These are phyloP conservation scores for Blastobotrys petasosporus DNA, from an alignment of 1,139 yeast genomes.

Conservation along the genomic window DNA sequence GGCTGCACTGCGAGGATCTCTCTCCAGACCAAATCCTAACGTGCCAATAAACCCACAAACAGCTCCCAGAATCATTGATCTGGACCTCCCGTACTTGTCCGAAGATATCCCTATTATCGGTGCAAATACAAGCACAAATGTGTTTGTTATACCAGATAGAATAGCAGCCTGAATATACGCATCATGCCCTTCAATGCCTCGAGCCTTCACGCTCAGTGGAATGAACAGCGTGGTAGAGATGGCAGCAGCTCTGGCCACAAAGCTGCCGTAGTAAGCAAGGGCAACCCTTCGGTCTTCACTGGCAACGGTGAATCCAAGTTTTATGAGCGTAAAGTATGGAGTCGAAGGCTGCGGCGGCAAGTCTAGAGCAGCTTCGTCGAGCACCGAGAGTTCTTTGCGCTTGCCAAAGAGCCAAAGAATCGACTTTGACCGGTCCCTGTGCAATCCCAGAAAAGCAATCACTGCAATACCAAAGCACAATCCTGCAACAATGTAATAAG, in stretches of 20 bases:
- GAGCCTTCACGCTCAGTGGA: conserved; percentile 57
- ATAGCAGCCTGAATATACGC: conserved; percentile 64
- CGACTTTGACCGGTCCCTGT: conserved; percentile 39
- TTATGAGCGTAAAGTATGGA: conserved; percentile 39
- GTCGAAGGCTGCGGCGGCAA: conserved; percentile 14
- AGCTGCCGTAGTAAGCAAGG: conserved; percentile 56
- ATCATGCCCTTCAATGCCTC: conserved; percentile 39
- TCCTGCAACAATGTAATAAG: conserved; percentile 47
- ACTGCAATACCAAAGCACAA: conserved; percentile 40
- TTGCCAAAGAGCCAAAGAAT: conserved; percentile 27
- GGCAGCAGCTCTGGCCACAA: conserved; percentile 60
- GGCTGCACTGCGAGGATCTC: conserved; percentile 32
- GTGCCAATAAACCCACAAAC: conserved; percentile 37
- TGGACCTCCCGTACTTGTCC: conserved; percentile 45
- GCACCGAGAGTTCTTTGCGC: conserved; percentile 20
- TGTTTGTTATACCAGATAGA: conserved; percentile 59
- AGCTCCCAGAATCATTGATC: conserved; percentile 35
- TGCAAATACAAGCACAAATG: conserved; percentile 51
- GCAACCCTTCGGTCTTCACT: conserved; percentile 33
- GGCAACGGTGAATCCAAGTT: conserved; percentile 43
- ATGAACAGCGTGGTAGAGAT: conserved; percentile 57
- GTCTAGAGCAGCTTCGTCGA: conserved; percentile 30
- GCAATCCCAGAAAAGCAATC: conserved; percentile 42
- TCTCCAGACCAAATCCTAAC: conserved; percentile 32
- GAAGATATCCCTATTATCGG: conserved; percentile 58